Evolutionary conservation across 2,329 filamentous ascomycete genomes (phyloP).

Genomic region (Sclerotinia sclerotiorum): DNA sequence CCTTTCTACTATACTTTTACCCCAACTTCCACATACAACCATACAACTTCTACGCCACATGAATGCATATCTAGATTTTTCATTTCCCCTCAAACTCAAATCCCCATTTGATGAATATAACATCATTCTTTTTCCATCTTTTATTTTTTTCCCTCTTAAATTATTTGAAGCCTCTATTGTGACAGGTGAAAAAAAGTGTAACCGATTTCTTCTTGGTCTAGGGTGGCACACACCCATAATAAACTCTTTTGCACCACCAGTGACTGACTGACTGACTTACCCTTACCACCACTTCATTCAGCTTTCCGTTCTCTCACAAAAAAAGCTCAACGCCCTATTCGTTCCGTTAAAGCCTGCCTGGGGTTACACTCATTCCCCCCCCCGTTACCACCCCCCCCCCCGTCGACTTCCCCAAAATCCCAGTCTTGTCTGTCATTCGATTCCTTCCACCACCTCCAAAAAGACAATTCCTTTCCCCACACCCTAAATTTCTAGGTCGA

Average conservation of each 20-base stretch:
- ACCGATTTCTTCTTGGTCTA: slow-evolving; percentile 15
- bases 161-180: background rate
- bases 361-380: slow-evolving; percentile 13
- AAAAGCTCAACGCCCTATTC: slow-evolving; percentile 9
- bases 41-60: background rate
- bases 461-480: slow-evolving; percentile 19
- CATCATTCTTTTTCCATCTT: background rate
- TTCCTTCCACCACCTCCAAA: slow-evolving; percentile 19
- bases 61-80: background rate
- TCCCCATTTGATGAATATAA: background rate
- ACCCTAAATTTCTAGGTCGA: slow-evolving; percentile 21
- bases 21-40: too few species aligned
- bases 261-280: background rate
- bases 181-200: slow-evolving; percentile 9
- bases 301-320: background rate
- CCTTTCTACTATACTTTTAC: background rate
- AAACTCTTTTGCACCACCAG: slow-evolving; percentile 1
- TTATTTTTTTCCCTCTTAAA: too few species aligned
- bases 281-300: background rate
- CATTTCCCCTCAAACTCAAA: background rate
- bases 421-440: slow-evolving; percentile 5
- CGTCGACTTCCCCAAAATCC: slow-evolving; percentile 8
- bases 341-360: slow-evolving; percentile 14
- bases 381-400: background rate
- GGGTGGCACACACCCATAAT: background rate